These are phyloP conservation scores for Leucosporidium yakuticum DNA, from an alignment of 768 basidiomycete species.

Conservation along the genomic window DNA sequence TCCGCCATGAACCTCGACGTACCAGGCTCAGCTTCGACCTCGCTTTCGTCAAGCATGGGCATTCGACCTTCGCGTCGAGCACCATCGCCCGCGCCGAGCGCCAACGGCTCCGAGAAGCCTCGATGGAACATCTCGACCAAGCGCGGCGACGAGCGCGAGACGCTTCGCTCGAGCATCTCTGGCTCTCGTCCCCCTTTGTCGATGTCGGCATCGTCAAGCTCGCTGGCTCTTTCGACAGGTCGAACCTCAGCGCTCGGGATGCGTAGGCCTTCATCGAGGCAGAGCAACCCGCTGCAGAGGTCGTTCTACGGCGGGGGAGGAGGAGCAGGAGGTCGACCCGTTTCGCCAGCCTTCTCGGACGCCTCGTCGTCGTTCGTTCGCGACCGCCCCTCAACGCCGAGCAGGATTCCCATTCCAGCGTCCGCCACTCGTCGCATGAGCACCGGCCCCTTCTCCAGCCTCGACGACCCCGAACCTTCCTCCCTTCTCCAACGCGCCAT, in stretches of 20 bases:
- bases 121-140: slow-evolving; percentile 32
- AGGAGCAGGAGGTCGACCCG: slow-evolving; percentile 4
- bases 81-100: not conserved
- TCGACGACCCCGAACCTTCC: slow-evolving; percentile 11
- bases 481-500: slow-evolving; percentile 27
- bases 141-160: slow-evolving; percentile 10
- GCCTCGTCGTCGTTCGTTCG: slow-evolving; percentile 10
- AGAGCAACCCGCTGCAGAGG: slow-evolving; percentile 13
- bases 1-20: not conserved
- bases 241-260: slow-evolving; percentile 10
- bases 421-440: slow-evolving; percentile 7
- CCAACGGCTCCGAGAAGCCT: slow-evolving; percentile 17
- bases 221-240: not conserved
- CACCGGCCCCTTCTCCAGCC: slow-evolving; percentile 12
- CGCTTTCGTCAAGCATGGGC: slow-evolving; percentile 1
- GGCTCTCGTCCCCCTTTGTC: not conserved
- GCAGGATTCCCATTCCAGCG: slow-evolving; percentile 23
- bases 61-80: not conserved
- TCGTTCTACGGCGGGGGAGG: slow-evolving; percentile 2
- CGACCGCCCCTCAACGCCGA: slow-evolving; percentile 23
- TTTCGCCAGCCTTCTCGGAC: slow-evolving; percentile 26
- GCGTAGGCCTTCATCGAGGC: slow-evolving; percentile 8
- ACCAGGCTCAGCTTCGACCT: not conserved
- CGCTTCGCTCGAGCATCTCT: not conserved
- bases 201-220: not conserved